Evolutionary conservation across 148 eudicot species (phyloP).

Genomic region (Rhododendron griersonianum): DNA sequence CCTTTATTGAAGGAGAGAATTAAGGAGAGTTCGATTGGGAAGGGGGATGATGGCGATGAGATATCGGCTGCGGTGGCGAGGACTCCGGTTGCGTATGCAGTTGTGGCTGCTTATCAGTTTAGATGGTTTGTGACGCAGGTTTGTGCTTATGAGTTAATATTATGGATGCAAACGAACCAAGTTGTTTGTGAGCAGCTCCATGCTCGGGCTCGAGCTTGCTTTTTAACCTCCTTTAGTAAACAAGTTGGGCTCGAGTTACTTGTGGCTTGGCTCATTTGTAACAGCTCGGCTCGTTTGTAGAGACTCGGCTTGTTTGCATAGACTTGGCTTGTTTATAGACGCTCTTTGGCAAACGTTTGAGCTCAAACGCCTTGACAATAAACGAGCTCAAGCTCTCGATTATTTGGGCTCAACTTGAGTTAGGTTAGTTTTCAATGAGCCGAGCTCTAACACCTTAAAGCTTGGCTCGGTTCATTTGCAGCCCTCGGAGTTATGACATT

Average conservation of each 20-base stretch:
- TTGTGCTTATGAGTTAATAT: background rate
- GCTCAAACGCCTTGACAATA: background rate
- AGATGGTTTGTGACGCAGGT: conserved; percentile 87
- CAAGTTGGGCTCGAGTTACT: background rate
- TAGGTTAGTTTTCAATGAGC: background rate
- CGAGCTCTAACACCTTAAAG: background rate
- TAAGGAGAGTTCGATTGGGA: conserved; percentile 69
- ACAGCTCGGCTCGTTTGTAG: too few species aligned
- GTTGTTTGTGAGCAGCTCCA: background rate
- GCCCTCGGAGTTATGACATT: background rate
- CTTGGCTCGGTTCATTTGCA: background rate
- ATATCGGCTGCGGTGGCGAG: conserved; percentile 72
- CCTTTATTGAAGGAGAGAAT: conserved; percentile 63
- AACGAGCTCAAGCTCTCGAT: background rate
- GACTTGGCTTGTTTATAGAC: background rate
- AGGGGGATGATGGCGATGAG: conserved; percentile 45
- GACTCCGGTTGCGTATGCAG: conserved; percentile 68
- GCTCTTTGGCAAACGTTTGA: background rate
- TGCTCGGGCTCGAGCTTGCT: background rate
- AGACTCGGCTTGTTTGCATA: too few species aligned
- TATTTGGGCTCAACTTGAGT: background rate
- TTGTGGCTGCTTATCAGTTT: conserved; percentile 81
- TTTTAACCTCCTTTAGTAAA: background rate
- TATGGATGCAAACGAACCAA: background rate
- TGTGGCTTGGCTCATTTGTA: background rate